phyloP scores from a whole-genome alignment of 169 alveolate species.

The Plasmodium yoelii region DNA sequence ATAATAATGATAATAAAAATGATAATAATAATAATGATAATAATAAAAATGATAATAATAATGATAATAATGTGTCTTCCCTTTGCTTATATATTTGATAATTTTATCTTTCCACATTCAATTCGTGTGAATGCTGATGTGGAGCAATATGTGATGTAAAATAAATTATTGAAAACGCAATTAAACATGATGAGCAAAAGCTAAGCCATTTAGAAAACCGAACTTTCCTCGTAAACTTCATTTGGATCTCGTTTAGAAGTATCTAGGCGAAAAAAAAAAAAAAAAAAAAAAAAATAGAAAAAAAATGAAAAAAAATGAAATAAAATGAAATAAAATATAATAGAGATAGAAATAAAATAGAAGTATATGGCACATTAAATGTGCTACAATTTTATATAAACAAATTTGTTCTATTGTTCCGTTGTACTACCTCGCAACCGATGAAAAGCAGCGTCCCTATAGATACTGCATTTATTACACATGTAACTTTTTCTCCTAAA shows the following conservation, averaged over 20 bases:
- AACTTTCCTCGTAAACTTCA: constrained; percentile 24
- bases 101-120: too few species aligned
- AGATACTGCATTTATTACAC: constrained; percentile 51
- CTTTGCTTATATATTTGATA: too few species aligned
- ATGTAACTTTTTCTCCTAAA: constrained; percentile 53
- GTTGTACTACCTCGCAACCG: constrained; percentile 56
- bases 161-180: constrained; percentile 34
- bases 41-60: too few species aligned
- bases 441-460: constrained; percentile 59
- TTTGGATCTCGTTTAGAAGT: constrained; percentile 53
- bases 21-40: too few species aligned
- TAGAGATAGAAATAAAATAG: too few species aligned
- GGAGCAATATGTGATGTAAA: constrained; percentile 24
- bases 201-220: constrained; percentile 55
- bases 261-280: constrained; percentile 15
- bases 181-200: constrained; percentile 48
- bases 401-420: neutral
- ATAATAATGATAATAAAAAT: too few species aligned
- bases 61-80: too few species aligned
- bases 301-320: too few species aligned
- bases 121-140: neutral
- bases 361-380: too few species aligned
- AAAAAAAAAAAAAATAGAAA: neutral
- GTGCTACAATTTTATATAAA: neutral
- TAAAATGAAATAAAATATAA: too few species aligned